Base-by-base conservation (phyloP, 441 rosid genomes). In the Cnidoscolus chayamansa region DNA sequence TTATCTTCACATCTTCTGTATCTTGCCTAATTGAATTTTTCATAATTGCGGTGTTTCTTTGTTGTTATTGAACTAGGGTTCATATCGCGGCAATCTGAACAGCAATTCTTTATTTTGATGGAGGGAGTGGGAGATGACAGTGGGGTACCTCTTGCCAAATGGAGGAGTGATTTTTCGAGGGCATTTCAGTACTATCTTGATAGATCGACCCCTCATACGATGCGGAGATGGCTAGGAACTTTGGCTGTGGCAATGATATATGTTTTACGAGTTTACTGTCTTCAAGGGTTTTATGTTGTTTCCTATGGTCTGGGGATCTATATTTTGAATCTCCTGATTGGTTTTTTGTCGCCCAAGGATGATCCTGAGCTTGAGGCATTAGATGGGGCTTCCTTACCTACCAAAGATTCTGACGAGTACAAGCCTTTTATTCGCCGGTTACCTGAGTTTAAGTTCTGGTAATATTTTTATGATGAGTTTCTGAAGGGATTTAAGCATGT, bases 401-500 rank as follows among this genome's bases (percentile, higher is more conserved):
- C 74, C 0, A 55, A 35, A 19, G 76, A 49, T 45, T 77, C 74
- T 6, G 74, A 77, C 25, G 80, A 77, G 31, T 77, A 47, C 72
- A 63, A 16, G 55, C 80, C 80, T 45, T 73, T 68, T 37, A 35
- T 72, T 37, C 76, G 79, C 59, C 79, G 76, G 12, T 69, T 76
- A 1, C 79, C 79, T 19, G 80, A 77, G 71, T 77, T 77, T 37
- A 77, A 68, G 63, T 77, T 77, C 67, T 77, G 74, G 80, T 77
- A 73, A 30, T 31, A 25, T 15, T 54, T 19, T 56, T 3, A 9
- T 17, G 7, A 9, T 56, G 19, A 19, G 20, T 13, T 56, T 56
- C 60, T 56, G 7, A 56, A 19, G 19, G 60, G 60, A 19, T 54
- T 54, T 54, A 8, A 54, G 25, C 57, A 54, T n/a, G 57, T n/a